Base-by-base conservation (phyloP, 768 basidiomycete genomes). In the Leccinellum rugosiceps region DNA sequence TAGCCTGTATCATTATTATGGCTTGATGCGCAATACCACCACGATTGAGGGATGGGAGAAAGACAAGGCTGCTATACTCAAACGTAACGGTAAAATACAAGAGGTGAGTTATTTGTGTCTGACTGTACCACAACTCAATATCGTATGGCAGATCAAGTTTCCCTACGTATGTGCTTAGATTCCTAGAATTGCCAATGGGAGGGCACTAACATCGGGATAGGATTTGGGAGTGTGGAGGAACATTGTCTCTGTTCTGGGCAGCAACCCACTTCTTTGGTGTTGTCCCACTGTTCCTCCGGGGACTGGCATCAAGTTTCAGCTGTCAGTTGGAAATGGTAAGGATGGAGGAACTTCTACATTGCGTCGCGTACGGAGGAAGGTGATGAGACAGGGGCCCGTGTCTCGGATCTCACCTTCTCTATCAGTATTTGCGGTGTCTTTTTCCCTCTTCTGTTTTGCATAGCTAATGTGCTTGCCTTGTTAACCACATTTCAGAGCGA, bases 1-100 rank as follows among this genome's bases (percentile, higher is more conserved):
- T 63, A 94, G 93, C 53, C 56, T 98, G 21, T 98, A 94, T 67
- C 97, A 98, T 63, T 84, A 95, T 60, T 89, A 87, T 66, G 79
- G 82, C 50, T 71, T 98, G 26, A 64, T 81, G 6, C 80, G 80
- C 10, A 99, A 99, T 71, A 85, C 87, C 2, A 99, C 96, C 1
- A 98, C 97, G 1, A 98, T 99, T 50, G 97, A 99, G 75, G 86
- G 90, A 0, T 96, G 92, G 92, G 97, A 99, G 72, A 98, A 98
- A 74, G 94, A 98, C 67, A 95, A 90, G 72, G 93, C 85, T 1
- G 88, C 94, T 5, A 89, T 84, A 1, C 80, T 99, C 63, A 84
- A 92, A 51, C 83, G 89, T 19, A 78, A 88, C 56, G 96, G 95
- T 6, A 92, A 90, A 71, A 88, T 98, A 56, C 83, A 80, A 51